Base-by-base conservation (phyloP, 176 grass and related monocot species). In the Oryza australiensis region DNA sequence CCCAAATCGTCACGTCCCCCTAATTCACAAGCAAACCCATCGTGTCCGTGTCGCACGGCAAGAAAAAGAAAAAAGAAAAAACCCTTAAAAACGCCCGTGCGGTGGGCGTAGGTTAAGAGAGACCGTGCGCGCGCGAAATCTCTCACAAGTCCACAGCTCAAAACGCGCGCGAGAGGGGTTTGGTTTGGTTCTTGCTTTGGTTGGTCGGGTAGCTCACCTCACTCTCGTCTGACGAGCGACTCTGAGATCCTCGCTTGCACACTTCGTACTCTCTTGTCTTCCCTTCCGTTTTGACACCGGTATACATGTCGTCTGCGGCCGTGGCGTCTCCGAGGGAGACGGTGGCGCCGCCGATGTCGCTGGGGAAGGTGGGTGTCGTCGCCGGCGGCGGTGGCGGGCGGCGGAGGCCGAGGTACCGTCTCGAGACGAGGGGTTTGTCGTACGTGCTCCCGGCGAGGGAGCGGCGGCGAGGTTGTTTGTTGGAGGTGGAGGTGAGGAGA, bases 371-470 rank as follows among this genome's bases (percentile, higher is more conserved):
- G 15, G 75, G 35, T 8, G 35, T 37, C 35, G 35, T 8, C 35
- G 35, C 8, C 35, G 35, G 12, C 1, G 70, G 81, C 1, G 86
- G 81, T 0, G 86, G 33, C 20, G 46, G 46, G 12, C 71, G 77
- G 3, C 64, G 86, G 22, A 78, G 83, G 74, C 81, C 40, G 28
- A 75, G 82, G 74, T 98, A 94, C 86, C 84, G 86, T 1, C 82
- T 98, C 43, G 88, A 98, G 70, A 91, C 92, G 0, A 84, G 90
- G 66, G 86, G 81, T 11, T 53, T 98, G 22, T 98, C 95, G 0
- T 94, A 93, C 48, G 82, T 82, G 13, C 69, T 94, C 22, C 83
- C 92, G 22, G 42, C 78, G 64, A 67, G 72, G 10, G 64, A 13
- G 73, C n/a, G 7, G 65, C 40, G 9, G 43, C 37, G 11, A 34